Percentiles rank a stretch among this genome's conserved stretches.
Evolutionary conservation across 257 asterid genomes (phyloP).

Genomic region (Cruciata laevipes): DNA sequence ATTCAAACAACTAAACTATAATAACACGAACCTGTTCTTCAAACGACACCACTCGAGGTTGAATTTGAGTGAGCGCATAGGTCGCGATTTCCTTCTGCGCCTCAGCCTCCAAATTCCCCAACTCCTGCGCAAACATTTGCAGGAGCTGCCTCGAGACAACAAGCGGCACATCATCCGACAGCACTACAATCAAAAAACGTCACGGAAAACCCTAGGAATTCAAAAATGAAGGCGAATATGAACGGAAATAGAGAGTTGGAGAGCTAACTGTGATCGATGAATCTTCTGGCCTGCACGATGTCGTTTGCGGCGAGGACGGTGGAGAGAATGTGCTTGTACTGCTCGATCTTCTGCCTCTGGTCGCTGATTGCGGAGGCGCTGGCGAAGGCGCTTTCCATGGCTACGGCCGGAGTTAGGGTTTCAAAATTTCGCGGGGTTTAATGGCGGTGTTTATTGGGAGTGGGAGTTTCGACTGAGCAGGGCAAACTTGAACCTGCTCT

Average conservation of each 20-base stretch:
- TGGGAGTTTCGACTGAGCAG: background rate
- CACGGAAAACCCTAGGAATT: constrained; percentile 8
- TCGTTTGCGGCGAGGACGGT: constrained; percentile 74
- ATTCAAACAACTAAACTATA: background rate
- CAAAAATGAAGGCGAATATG: background rate
- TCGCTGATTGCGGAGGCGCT: constrained; percentile 83
- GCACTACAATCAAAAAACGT: constrained; percentile 31
- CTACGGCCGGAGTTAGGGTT: constrained; percentile 16
- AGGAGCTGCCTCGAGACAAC: constrained; percentile 94
- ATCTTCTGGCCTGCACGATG: constrained; percentile 58
- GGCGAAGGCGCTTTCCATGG: constrained; percentile 83
- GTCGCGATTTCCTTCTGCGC: constrained; percentile 88
- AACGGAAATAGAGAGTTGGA: background rate
- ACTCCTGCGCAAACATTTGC: constrained; percentile 88
- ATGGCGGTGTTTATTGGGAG: background rate
- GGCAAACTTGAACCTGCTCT: background rate
- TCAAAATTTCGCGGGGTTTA: background rate
- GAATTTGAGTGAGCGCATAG: constrained; percentile 87
- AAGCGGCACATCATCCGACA: constrained; percentile 87
- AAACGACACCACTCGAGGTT: constrained; percentile 90
- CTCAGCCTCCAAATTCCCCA: constrained; percentile 77
- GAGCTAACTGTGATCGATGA: constrained; percentile 73
- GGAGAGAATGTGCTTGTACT: constrained; percentile 81
- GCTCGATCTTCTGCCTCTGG: constrained; percentile 95
- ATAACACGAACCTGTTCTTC: constrained; percentile 25